Evolutionary conservation across 345 rosid species (phyloP).

Genomic region (Limnanthes douglasii): DNA sequence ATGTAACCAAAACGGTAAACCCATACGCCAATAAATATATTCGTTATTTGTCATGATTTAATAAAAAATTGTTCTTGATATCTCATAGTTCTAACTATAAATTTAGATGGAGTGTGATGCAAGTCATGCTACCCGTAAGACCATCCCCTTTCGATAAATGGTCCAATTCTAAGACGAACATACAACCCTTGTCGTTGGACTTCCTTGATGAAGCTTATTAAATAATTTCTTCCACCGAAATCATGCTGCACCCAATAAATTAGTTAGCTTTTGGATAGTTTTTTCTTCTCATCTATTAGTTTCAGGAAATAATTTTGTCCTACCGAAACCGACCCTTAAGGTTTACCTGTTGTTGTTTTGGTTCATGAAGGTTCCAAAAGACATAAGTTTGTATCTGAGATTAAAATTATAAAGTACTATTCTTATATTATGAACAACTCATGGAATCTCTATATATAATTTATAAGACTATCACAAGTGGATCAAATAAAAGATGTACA

Average conservation of each 20-base stretch:
- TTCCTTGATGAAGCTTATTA: conserved; percentile 31
- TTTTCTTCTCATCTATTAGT: neutral
- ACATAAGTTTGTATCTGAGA: conserved; percentile 47
- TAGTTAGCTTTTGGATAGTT: no score
- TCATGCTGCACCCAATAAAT: conserved; percentile 29
- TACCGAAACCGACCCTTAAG: neutral
- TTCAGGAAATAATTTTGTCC: neutral
- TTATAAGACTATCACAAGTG: no score
- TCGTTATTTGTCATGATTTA: neutral
- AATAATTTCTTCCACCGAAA: conserved; percentile 30
- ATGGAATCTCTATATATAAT: no score
- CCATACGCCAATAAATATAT: conserved; percentile 14
- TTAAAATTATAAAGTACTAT: no score
- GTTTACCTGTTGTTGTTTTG: conserved; percentile 30
- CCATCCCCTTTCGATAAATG: conserved; percentile 53
- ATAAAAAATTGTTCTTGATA: neutral
- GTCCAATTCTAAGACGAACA: conserved; percentile 45
- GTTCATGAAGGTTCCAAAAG: conserved; percentile 57
- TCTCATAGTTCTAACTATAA: neutral
- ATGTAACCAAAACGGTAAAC: conserved; percentile 45
- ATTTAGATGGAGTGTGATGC: neutral
- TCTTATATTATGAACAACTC: no score
- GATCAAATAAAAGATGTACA: no score
- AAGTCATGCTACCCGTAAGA: conserved; percentile 34
- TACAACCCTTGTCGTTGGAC: conserved; percentile 27